Evolutionary conservation across 345 rosid species (phyloP).

Genomic region (Bruguiera gymnorhiza): DNA sequence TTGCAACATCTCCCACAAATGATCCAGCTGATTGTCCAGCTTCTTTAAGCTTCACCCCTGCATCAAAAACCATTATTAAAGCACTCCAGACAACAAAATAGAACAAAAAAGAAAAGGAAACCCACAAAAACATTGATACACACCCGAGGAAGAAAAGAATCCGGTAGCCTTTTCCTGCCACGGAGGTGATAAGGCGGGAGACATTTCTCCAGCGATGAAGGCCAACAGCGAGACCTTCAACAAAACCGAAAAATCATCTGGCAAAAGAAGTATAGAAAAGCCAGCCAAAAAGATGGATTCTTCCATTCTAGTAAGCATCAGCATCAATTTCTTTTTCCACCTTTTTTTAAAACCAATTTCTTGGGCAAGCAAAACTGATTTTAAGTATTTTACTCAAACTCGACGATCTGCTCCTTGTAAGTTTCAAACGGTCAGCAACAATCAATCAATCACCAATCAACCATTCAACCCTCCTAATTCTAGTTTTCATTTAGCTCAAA

Average conservation of each 20-base stretch:
- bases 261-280: neutral
- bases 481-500: neutral
- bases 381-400: no score
- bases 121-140: neutral
- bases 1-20: conserved; percentile 79
- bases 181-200: conserved; percentile 66
- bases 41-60: conserved; percentile 81
- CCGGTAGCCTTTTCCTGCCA: conserved; percentile 86
- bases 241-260: neutral
- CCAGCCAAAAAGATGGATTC: neutral
- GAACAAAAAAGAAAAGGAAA: neutral
- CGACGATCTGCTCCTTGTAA: neutral
- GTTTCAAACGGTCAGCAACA: neutral
- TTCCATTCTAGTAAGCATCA: neutral
- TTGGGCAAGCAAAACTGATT: no score
- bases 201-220: conserved; percentile 47
- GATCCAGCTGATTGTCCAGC: conserved; percentile 82
- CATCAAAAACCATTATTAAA: conserved; percentile 17
- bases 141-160: conserved; percentile 87
- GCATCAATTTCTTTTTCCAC: neutral
- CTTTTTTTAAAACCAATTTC: no score
- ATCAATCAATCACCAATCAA: neutral
- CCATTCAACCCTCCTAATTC: neutral
- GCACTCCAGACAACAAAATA: conserved; percentile 1
- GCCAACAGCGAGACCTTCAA: neutral